phyloP scores from a whole-genome alignment of 2,329 filamentous ascomycete species.

The Thielaviopsis musarum region DNA sequence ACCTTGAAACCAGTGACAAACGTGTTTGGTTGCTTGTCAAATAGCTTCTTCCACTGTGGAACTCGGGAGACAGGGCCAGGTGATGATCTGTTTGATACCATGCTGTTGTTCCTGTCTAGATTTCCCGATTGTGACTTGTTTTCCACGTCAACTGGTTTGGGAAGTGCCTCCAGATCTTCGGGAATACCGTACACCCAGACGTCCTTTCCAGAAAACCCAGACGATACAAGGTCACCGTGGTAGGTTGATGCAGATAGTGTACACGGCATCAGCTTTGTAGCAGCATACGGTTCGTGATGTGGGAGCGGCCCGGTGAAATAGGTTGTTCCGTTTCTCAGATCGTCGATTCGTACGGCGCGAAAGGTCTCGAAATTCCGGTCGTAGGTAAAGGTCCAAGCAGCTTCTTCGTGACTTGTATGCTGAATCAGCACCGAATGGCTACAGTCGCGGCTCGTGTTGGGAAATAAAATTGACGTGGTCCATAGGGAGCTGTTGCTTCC shows the following conservation, averaged over 20 bases:
- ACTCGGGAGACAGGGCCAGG: slow-evolving; percentile 21
- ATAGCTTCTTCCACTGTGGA: slow-evolving; percentile 52
- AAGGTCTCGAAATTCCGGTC: slow-evolving; percentile 64
- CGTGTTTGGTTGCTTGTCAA: slow-evolving; percentile 51
- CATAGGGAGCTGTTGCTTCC: slow-evolving; percentile 59
- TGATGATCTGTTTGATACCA: slow-evolving; percentile 15
- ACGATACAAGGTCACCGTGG: slow-evolving; percentile 53
- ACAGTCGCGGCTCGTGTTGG: slow-evolving; percentile 62
- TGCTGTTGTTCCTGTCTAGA: slow-evolving; percentile 22
- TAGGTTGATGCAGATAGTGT: slow-evolving; percentile 54
- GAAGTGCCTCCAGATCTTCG: slow-evolving; percentile 48
- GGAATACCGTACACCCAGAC: slow-evolving; percentile 70
- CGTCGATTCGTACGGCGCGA: slow-evolving; percentile 57
- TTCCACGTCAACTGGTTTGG: slow-evolving; percentile 22
- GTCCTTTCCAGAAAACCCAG: slow-evolving; percentile 55
- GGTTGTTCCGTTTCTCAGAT: slow-evolving; percentile 57
- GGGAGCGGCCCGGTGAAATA: slow-evolving; percentile 54
- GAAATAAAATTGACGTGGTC: slow-evolving; percentile 75
- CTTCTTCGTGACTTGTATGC: slow-evolving; percentile 43
- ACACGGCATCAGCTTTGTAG: slow-evolving; percentile 46
- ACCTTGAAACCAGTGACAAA: slow-evolving; percentile 53
- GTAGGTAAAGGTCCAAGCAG: slow-evolving; percentile 62
- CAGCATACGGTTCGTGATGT: slow-evolving; percentile 28
- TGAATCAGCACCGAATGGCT: slow-evolving; percentile 59
- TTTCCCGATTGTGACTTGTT: slow-evolving; percentile 10